These are phyloP conservation scores for Wickerhamiella alocasiicola DNA, from an alignment of 805 yeast genomes.

Conservation along the genomic window DNA sequence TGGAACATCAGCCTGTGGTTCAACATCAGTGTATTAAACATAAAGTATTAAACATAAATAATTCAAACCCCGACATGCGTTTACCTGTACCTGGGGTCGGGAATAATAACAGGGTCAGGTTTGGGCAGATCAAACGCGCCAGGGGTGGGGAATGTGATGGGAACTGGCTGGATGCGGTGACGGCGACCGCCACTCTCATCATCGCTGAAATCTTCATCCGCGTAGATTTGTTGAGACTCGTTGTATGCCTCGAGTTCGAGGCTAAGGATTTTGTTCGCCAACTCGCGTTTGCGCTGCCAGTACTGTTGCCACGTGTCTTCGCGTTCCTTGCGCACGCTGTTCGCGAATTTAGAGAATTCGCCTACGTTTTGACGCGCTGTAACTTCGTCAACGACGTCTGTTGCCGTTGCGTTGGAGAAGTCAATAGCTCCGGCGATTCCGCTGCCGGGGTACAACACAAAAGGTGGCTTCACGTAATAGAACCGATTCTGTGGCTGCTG, in stretches of 20 bases:
- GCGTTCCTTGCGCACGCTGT: slow-evolving; percentile 23
- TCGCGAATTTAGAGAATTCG: slow-evolving; percentile 21
- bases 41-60: too few relatives aligned
- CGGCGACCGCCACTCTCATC: slow-evolving; percentile 16
- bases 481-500: slow-evolving; percentile 16
- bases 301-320: slow-evolving; percentile 24
- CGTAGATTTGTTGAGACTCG: slow-evolving; percentile 18
- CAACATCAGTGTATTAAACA: too few relatives aligned
- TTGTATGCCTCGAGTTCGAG: slow-evolving; percentile 19
- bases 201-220: slow-evolving; percentile 18
- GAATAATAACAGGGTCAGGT: slow-evolving; percentile 20
- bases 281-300: slow-evolving; percentile 23
- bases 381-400: slow-evolving; percentile 18
- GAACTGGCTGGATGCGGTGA: slow-evolving; percentile 15
- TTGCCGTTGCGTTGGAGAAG: slow-evolving; percentile 12
- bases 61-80: too few relatives aligned
- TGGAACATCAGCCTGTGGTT: too few relatives aligned
- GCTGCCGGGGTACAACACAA: slow-evolving; percentile 21
- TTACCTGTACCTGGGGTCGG: slow-evolving; percentile 21
- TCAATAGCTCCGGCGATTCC: slow-evolving; percentile 19
- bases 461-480: slow-evolving; percentile 14
- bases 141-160: slow-evolving; percentile 16
- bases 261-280: slow-evolving; percentile 16
- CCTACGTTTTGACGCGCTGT: slow-evolving; percentile 21
- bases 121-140: slow-evolving; percentile 21